phyloP scores from a whole-genome alignment of 2,329 filamentous ascomycete species.

The Talaromyces sp. region DNA sequence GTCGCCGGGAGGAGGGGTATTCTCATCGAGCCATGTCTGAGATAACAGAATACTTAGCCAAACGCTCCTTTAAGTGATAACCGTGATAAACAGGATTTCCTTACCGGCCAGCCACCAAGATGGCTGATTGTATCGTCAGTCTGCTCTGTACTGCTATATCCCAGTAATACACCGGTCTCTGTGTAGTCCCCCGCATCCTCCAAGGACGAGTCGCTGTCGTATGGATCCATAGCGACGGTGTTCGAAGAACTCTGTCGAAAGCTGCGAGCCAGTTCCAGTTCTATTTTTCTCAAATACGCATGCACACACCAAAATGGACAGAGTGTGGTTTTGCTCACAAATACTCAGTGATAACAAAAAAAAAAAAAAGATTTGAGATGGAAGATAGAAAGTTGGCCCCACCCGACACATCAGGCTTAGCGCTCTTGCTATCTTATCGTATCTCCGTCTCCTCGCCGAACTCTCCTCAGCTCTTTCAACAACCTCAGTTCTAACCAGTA shows the following conservation, averaged over 20 bases:
- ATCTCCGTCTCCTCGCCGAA: background rate
- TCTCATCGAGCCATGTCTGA: constrained; percentile 79
- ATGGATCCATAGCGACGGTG: constrained; percentile 60
- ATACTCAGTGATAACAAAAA: background rate
- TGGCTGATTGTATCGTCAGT: constrained; percentile 82
- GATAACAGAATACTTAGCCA: background rate
- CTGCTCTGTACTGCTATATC: constrained; percentile 77
- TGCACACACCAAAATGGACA: background rate
- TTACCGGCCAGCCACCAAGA: constrained; percentile 80
- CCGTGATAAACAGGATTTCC: constrained; percentile 30
- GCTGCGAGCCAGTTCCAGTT: background rate
- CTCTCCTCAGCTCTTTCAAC: background rate
- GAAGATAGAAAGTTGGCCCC: background rate
- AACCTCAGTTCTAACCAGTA: background rate
- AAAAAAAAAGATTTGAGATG: background rate
- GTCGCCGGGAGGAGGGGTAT: constrained; percentile 67
- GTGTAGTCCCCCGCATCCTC: constrained; percentile 57
- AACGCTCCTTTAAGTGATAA: background rate
- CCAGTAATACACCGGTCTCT: constrained; percentile 78
- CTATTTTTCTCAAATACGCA: no score
- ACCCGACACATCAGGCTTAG: constrained; percentile 2
- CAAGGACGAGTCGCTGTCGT: constrained; percentile 80
- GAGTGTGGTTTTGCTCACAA: background rate
- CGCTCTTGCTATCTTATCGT: background rate
- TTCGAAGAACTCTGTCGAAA: background rate